phyloP scores from a whole-genome alignment of 2,329 filamentous ascomycete species.

The Phaeosphaeriaceae sp. region DNA sequence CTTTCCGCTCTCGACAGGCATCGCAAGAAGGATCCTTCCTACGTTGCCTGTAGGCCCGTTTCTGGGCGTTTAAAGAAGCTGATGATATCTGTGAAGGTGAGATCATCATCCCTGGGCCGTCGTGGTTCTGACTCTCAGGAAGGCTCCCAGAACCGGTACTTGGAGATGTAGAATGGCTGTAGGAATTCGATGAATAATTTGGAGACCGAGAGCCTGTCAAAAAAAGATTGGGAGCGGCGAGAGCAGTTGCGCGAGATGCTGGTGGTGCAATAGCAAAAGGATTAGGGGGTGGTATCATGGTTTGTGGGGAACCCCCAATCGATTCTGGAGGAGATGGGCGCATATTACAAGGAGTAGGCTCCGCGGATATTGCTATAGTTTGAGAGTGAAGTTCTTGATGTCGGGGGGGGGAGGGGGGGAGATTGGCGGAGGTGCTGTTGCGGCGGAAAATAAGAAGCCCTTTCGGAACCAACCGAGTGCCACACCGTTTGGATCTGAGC shows the following conservation, averaged over 20 bases:
- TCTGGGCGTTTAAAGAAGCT: conserved; percentile 73
- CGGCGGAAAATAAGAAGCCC: conserved; percentile 34
- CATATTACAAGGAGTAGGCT: conserved; percentile 13
- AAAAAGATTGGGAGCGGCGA: conserved; percentile 38
- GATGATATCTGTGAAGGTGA: conserved; percentile 51
- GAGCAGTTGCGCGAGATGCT: conserved; percentile 29
- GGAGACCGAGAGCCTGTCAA: conserved; percentile 41
- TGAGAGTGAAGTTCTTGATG: background rate
- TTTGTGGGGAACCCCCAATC: conserved; percentile 41
- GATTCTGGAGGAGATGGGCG: conserved; percentile 43
- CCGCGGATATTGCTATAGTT: background rate
- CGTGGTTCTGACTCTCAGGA: conserved; percentile 37
- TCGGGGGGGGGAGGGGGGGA: background rate
- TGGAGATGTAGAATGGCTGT: conserved; percentile 45
- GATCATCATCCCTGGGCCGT: conserved; percentile 48
- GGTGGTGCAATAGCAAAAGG: conserved; percentile 38
- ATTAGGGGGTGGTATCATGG: conserved; percentile 41
- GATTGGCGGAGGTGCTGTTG: conserved; percentile 10
- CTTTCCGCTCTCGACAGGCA: conserved; percentile 85
- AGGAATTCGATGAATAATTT: conserved; percentile 37
- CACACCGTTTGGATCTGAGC: conserved; percentile 30
- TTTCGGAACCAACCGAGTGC: conserved; percentile 46
- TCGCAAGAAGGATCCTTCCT: conserved; percentile 98
- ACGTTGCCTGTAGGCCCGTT: conserved; percentile 91
- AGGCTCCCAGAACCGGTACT: conserved; percentile 43